A percentile compares a stretch with the other conserved stretches of the same genome.
These are phyloP conservation scores for Rhododendron williamsianum DNA, from an alignment of 148 eudicot genomes.

Conservation along the genomic window DNA sequence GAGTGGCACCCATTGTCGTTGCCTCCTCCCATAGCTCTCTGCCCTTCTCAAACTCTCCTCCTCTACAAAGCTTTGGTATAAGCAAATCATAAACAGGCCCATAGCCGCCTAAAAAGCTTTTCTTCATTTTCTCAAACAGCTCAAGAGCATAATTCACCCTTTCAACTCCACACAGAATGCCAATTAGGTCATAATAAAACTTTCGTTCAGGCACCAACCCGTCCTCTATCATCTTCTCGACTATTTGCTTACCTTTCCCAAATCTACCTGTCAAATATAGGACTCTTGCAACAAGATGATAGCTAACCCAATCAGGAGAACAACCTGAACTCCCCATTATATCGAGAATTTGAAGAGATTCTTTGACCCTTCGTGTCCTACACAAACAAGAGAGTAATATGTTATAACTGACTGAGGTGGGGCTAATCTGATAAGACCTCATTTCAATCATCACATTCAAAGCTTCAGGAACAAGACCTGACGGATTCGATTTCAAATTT, in stretches of 20 bases:
- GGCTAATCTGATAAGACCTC: constrained; percentile 40
- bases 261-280: constrained; percentile 57
- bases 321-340: constrained; percentile 47
- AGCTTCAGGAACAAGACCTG: constrained; percentile 62
- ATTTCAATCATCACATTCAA: constrained; percentile 60
- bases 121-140: constrained; percentile 53
- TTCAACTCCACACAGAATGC: constrained; percentile 62
- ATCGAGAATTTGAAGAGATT: constrained; percentile 37
- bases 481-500: constrained; percentile 47
- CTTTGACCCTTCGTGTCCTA: constrained; percentile 52
- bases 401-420: constrained; percentile 49
- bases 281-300: constrained; percentile 52
- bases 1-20: constrained; percentile 32
- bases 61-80: constrained; percentile 53
- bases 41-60: constrained; percentile 49
- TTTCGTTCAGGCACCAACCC: constrained; percentile 42
- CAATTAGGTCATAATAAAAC: constrained; percentile 48
- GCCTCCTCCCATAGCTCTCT: constrained; percentile 64
- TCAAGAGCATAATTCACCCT: constrained; percentile 53
- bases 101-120: constrained; percentile 36
- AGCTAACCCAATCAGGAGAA: constrained; percentile 53
- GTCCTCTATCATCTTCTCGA: constrained; percentile 39
- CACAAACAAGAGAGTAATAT: constrained; percentile 50
- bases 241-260: constrained; percentile 55
- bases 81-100: constrained; percentile 57